Evolutionary conservation across 2,329 filamentous ascomycete species (phyloP), one percentile per base, ranked within the genome.

Genomic region (Fusarium sp.): DNA sequence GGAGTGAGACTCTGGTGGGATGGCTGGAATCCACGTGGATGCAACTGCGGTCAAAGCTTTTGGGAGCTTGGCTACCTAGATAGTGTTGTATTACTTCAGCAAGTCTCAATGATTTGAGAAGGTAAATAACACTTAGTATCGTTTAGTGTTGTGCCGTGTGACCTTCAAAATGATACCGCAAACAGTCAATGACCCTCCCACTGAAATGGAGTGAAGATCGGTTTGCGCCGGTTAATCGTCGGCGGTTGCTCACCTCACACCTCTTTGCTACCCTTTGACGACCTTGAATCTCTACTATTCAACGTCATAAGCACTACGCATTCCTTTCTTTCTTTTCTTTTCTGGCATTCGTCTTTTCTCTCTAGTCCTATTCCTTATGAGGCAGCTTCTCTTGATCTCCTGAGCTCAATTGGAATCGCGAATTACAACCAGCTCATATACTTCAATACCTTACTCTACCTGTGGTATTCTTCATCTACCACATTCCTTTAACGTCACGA

Each of bases 151-250:
- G 48, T 38, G 48, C 18, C 20, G 30, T 39, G 13, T 38, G 38
- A 47, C 22, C 28, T n/a, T 44, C 42, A 48, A 28, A 38, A 38
- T 36, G 42, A 48, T 47, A n/a, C n/a, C 42, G 32, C 51, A 55
- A 48, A 20, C 10, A 66, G 63, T 42, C 20, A 22, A 41, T 45
- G 22, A 18, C 47, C 58, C 59, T 57, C 32, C 17, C 26, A 36
- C 36, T 34, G 15, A 54, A 28, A 34, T 41, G 15, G 48, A n/a
- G 6, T 58, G 51, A 38, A 59, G n/a, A 36, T 55, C 47, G 48
- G 60, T 68, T 74, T 78, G 75, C 77, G 77, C 77, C 79, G 79
- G 79, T 61, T 79, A 80, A 81, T 78, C 44, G 32, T 71, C 79
- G 79, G 79, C 56, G 60, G 66, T 73, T 69, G 54, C 57, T 58